Base-by-base conservation (phyloP, 2,329 filamentous ascomycete species). In the Stachybotrys chartarum region DNA sequence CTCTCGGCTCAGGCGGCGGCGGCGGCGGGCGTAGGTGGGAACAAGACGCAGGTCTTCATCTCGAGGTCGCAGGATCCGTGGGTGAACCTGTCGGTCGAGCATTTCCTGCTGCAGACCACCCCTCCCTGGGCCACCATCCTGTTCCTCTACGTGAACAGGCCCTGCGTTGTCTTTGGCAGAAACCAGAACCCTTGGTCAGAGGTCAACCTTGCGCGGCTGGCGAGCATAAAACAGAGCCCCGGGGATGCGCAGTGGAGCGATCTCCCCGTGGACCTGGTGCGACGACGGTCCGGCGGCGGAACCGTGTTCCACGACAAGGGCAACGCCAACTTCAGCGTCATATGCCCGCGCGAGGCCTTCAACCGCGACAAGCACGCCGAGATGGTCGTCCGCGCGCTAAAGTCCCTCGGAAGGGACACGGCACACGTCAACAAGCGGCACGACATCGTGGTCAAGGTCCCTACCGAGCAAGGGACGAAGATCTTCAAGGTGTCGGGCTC, bases 121-220 rank as follows among this genome's bases (percentile, higher is more conserved):
- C 82, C 86, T 1, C 77, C 84, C 7, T 82, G 88, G 57, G 91
- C 91, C 12, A 87, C 82, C 14, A 73, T 97, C 52, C 82, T 97
- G 2, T 88, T 97, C 55, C 81, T 97, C 52, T 99, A 97, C 75
- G 82, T 85, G 64, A 97, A 99, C 73, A 74, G 83, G 44, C 91
- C 93, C 1, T 91, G 90, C 68, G 81, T 99, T 57, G 86, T 99
- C 67, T 87, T 99, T 62, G 94, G 94, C 48, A 86, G 94, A 57
- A 99, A 99, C 70, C 94, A 99, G 75, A 99, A 99, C 70, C 94
- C 94, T 54, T 99, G 93, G 94, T 79, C 90, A 8, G 94, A 99
- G 75, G 85, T 90, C 58, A 90, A 96, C 68, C 79, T 97, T 8
- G 74, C 74, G 45, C 76, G 83, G 1, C 75, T 96, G 2, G 64